phyloP scores from a whole-genome alignment of 1,284 basidiomycete genomes.

The Pulveroboletus sp. region DNA sequence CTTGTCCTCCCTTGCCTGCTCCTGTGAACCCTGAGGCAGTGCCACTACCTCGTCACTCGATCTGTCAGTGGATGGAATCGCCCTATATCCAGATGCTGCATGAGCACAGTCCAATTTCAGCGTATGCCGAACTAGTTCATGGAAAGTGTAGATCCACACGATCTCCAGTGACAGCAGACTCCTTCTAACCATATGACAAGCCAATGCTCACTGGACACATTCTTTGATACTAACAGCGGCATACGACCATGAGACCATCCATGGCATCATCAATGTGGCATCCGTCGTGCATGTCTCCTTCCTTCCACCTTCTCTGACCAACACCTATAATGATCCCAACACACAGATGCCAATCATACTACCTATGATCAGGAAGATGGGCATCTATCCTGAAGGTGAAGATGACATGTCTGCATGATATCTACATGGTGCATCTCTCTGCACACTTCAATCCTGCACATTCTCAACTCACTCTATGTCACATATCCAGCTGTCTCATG shows the following conservation, averaged over 20 bases:
- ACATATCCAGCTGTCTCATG: constrained; percentile 27
- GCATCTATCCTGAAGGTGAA: constrained; percentile 10
- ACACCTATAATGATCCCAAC: too few relatives aligned
- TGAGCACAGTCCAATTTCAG: too few relatives aligned
- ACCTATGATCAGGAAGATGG: too few relatives aligned
- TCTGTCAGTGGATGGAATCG: too few relatives aligned
- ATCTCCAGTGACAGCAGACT: too few relatives aligned
- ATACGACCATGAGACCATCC: constrained; percentile 23
- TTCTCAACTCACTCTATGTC: constrained; percentile 6
- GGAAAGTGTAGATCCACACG: too few relatives aligned
- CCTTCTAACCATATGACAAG: not conserved
- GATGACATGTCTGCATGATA: constrained; percentile 19
- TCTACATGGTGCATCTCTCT: constrained; percentile 16
- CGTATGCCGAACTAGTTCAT: too few relatives aligned
- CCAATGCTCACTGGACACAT: not conserved
- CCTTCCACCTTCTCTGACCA: constrained; percentile 18
- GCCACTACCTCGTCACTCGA: too few relatives aligned
- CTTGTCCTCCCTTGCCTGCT: too few relatives aligned
- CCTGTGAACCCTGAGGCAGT: too few relatives aligned
- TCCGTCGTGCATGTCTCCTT: constrained; percentile 27
- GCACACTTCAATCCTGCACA: not conserved
- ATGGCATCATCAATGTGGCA: constrained; percentile 21
- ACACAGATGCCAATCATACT: constrained; percentile 20
- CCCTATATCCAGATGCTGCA: too few relatives aligned
- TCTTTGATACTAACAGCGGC: constrained; percentile 11